These are phyloP conservation scores for Fusarium gaditjirri DNA, from an alignment of 2,329 filamentous ascomycete genomes.

Conservation along the genomic window DNA sequence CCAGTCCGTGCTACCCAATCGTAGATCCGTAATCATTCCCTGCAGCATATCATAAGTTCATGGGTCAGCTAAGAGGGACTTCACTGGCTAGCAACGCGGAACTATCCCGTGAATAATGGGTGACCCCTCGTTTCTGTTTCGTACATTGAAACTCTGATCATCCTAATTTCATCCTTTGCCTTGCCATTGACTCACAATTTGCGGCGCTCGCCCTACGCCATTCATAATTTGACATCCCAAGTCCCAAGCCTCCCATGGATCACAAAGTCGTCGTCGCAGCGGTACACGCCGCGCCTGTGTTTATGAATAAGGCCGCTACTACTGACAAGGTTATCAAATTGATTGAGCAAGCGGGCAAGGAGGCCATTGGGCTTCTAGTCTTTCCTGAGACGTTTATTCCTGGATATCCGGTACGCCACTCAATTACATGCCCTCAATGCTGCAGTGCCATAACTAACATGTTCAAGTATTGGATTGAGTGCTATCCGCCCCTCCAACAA, in stretches of 20 bases:
- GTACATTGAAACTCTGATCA: no score
- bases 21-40: not conserved
- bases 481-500: not conserved
- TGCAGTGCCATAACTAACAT: not conserved
- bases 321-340: not conserved
- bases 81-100: not conserved
- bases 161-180: not conserved
- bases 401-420: not conserved
- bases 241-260: not conserved
- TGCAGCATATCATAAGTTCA: not conserved
- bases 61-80: not conserved
- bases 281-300: not conserved
- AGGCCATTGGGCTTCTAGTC: not conserved
- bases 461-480: not conserved
- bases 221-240: not conserved
- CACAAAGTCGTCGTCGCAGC: not conserved
- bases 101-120: not conserved
- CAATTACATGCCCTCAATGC: rapidly evolving
- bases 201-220: not conserved
- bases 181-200: not conserved
- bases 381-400: not conserved
- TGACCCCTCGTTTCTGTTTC: not conserved
- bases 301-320: not conserved
- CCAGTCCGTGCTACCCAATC: not conserved
- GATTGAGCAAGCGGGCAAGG: not conserved